These are phyloP conservation scores for Ustilago bromivora DNA, from an alignment of 1,284 basidiomycete genomes.

Conservation along the genomic window DNA sequence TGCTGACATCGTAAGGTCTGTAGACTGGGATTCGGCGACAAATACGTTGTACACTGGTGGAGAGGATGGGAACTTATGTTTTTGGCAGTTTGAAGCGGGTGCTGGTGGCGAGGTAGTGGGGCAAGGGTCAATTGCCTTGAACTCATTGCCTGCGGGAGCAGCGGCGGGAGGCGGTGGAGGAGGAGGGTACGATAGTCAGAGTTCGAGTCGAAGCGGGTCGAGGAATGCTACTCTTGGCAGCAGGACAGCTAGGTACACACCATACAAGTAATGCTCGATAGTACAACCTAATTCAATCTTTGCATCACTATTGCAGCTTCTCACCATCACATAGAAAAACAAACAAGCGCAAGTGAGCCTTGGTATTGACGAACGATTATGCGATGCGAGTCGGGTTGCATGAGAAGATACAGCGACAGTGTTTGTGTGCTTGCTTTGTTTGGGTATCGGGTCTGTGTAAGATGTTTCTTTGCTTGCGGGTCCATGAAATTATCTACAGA, in stretches of 20 bases:
- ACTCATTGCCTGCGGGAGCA: slow-evolving; percentile 7
- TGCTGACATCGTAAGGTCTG: slow-evolving; percentile 58
- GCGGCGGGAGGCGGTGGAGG: not conserved
- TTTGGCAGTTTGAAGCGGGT: slow-evolving; percentile 41
- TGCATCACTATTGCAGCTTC: not conserved
- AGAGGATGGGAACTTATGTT: slow-evolving; percentile 59
- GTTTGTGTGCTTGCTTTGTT: not conserved
- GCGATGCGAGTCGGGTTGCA: not conserved
- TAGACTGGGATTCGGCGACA: slow-evolving; percentile 39
- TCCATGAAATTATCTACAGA: not conserved
- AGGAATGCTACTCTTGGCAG: slow-evolving; percentile 25
- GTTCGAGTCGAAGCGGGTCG: slow-evolving; percentile 22
- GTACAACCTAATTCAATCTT: too few species aligned
- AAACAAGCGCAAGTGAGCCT: not conserved
- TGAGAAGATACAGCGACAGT: not conserved
- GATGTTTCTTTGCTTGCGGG: not conserved
- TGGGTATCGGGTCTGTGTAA: slow-evolving; percentile 18
- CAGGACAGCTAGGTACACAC: slow-evolving; percentile 35
- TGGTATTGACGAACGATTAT: slow-evolving; percentile 4
- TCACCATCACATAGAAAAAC: not conserved
- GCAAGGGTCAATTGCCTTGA: slow-evolving; percentile 15
- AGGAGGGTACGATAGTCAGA: slow-evolving; percentile 8
- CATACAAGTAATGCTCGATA: slow-evolving; percentile 30
- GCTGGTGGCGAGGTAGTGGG: not conserved
- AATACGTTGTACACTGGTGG: slow-evolving; percentile 57